Percentiles rank a stretch among this genome's conserved stretches.
Evolutionary conservation across 306 rosid genomes (phyloP).

Genomic region (Cucumis melo): DNA sequence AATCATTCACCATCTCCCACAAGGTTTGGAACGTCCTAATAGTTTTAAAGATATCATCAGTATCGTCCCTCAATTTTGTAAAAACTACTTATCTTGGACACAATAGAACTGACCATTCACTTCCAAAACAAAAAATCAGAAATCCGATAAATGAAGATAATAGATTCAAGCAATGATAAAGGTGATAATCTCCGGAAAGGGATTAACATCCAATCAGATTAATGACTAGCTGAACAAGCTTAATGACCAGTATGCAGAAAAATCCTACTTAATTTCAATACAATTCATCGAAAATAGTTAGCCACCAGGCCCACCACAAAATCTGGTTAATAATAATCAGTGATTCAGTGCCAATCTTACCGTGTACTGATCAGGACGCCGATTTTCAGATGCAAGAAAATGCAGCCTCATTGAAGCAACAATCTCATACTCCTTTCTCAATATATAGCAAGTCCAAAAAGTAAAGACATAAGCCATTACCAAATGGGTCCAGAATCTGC

Average conservation of each 20-base stretch:
- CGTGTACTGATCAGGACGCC: constrained; percentile 89
- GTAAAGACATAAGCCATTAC: constrained; percentile 94
- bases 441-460: constrained; percentile 76
- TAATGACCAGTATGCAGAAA: not conserved
- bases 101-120: not conserved
- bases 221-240: not conserved
- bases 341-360: constrained; percentile 28
- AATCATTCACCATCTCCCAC: not conserved
- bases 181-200: not conserved
- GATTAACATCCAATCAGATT: not conserved
- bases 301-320: too few species aligned
- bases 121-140: not conserved
- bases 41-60: not conserved
- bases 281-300: not conserved
- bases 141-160: not conserved
- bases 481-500: constrained; percentile 97
- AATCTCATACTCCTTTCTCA: constrained; percentile 67
- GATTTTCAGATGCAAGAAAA: constrained; percentile 70
- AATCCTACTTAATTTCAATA: not conserved
- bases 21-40: not conserved
- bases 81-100: not conserved
- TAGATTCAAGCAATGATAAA: not conserved
- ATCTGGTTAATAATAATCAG: not conserved
- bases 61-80: not conserved
- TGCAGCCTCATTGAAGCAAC: constrained; percentile 81